Percentiles rank a stretch among this genome's conserved stretches.
phyloP scores from a whole-genome alignment of 805 yeast genomes.

The Candida easanensis region DNA sequence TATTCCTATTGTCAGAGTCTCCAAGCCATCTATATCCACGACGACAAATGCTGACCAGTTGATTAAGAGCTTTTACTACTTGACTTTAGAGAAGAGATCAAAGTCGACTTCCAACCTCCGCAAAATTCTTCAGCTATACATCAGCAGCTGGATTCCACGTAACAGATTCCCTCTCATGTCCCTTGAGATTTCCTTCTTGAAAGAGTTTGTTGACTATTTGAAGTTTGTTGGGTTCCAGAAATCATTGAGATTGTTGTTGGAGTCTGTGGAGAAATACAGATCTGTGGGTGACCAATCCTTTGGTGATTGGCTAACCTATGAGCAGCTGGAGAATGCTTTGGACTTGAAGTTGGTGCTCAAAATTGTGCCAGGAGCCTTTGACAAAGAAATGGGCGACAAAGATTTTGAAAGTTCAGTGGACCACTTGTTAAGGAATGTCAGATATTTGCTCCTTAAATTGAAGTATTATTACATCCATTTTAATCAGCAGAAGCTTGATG shows the following conservation, averaged over 20 bases:
- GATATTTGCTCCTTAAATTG: slow-evolving; percentile 15
- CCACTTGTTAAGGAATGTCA: slow-evolving; percentile 4
- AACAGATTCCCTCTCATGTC: slow-evolving; percentile 12
- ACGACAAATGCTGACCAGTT: slow-evolving; percentile 27
- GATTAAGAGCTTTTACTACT: slow-evolving; percentile 32
- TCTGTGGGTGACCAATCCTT: slow-evolving; percentile 5
- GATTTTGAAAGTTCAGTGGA: slow-evolving; percentile 7
- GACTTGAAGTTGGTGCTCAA: slow-evolving; percentile 9
- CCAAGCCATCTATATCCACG: not conserved
- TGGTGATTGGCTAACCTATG: slow-evolving; percentile 15
- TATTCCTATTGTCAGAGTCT: slow-evolving; percentile 18
- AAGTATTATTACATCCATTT: slow-evolving; percentile 14
- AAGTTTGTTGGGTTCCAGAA: slow-evolving; percentile 21
- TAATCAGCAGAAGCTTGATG: slow-evolving; percentile 12
- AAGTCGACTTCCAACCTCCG: slow-evolving; percentile 30
- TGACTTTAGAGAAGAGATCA: slow-evolving; percentile 33
- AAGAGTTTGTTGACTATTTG: slow-evolving; percentile 19
- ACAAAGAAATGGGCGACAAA: not conserved
- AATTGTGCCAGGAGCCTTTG: slow-evolving; percentile 7
- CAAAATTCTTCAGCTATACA: slow-evolving; percentile 31
- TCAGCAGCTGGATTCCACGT: slow-evolving; percentile 30
- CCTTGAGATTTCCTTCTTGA: slow-evolving; percentile 21
- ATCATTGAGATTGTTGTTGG: slow-evolving; percentile 11
- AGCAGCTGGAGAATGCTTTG: slow-evolving; percentile 15
- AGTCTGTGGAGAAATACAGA: slow-evolving; percentile 14